Evolutionary conservation across 352 stramenopile species (phyloP).

Genomic region (Phytophthora boehmeriae): DNA sequence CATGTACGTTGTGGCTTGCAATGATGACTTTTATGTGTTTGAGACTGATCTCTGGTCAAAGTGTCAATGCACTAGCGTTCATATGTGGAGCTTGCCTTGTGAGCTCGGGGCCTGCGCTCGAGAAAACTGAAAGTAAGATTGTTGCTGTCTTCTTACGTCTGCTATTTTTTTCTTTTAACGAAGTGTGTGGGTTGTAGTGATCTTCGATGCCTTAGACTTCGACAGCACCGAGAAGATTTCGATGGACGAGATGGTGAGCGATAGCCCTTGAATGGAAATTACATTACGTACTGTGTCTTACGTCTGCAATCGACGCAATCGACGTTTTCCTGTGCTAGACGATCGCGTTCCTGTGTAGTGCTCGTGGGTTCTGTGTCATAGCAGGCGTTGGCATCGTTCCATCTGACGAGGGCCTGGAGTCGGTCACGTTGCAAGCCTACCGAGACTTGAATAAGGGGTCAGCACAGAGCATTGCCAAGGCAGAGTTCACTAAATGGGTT

Average conservation of each 20-base stretch:
- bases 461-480: slow-evolving; percentile 61
- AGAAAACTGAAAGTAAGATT: slow-evolving; percentile 59
- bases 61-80: slow-evolving; percentile 72
- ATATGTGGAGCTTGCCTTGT: slow-evolving; percentile 63
- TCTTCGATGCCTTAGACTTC: slow-evolving; percentile 82
- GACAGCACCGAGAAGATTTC: slow-evolving; percentile 72
- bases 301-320: too few relatives aligned
- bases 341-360: slow-evolving; percentile 64
- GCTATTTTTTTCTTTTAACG: too few relatives aligned
- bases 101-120: slow-evolving; percentile 42
- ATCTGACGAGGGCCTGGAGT: slow-evolving; percentile 65
- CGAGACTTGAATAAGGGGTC: slow-evolving; percentile 61
- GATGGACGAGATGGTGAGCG: slow-evolving; percentile 75
- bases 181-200: slow-evolving; percentile 35
- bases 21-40: not conserved
- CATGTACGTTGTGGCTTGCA: slow-evolving; percentile 47
- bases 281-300: not conserved
- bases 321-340: slow-evolving; percentile 52
- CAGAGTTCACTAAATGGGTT: slow-evolving; percentile 66
- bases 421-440: slow-evolving; percentile 60
- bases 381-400: slow-evolving; percentile 47
- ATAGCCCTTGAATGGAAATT: not conserved
- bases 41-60: slow-evolving; percentile 14
- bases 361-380: slow-evolving; percentile 59
- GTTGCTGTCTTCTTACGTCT: not conserved